Conservation (phyloP, 192 early-diverging fungal genomes). For the Coemansia nantahalensis region DNA sequence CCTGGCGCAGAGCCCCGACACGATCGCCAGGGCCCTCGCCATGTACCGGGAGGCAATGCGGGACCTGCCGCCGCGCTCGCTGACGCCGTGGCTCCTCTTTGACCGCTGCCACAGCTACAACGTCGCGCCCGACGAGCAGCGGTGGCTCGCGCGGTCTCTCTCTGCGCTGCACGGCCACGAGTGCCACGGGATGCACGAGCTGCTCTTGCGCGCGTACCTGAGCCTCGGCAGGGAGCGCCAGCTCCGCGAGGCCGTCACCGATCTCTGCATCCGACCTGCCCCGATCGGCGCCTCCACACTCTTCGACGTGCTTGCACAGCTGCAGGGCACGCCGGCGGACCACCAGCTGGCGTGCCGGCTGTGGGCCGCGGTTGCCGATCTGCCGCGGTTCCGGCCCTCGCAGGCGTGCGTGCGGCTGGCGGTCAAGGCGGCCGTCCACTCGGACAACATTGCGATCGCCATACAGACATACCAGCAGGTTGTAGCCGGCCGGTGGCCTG, state of each 20-base stretch:
- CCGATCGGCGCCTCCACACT: conserved; percentile 17
- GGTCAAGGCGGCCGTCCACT: conserved; percentile 30
- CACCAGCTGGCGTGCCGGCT: conserved; percentile 34
- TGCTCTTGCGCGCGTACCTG: conserved; percentile 31
- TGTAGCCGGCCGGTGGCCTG: conserved; percentile 18
- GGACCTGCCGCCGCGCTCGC: conserved; percentile 20
- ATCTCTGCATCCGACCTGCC: conserved; percentile 9
- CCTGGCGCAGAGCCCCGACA: conserved; percentile 24
- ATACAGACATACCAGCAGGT: conserved; percentile 26
- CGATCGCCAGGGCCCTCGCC: conserved; percentile 21
- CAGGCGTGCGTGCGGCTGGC: conserved; percentile 34
- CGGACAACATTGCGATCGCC: conserved; percentile 19
- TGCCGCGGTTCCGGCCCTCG: conserved; percentile 27
- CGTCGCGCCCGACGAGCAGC: background rate
- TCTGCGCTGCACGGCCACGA: conserved; percentile 9
- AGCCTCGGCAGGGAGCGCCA: conserved; percentile 17
- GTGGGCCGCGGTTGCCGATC: conserved; percentile 19
- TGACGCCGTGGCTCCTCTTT: conserved; percentile 46
- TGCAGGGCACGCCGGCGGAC: conserved; percentile 23
- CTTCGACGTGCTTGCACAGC: conserved; percentile 12
- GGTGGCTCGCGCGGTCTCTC: conserved; percentile 23
- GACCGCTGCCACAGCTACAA: conserved; percentile 22
- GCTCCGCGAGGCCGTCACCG: conserved; percentile 19
- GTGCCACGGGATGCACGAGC: conserved; percentile 12
- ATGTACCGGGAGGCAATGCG: conserved; percentile 18